phyloP scores from a whole-genome alignment of 495 filamentous ascomycete genomes.

The Cryomyces minteri region DNA sequence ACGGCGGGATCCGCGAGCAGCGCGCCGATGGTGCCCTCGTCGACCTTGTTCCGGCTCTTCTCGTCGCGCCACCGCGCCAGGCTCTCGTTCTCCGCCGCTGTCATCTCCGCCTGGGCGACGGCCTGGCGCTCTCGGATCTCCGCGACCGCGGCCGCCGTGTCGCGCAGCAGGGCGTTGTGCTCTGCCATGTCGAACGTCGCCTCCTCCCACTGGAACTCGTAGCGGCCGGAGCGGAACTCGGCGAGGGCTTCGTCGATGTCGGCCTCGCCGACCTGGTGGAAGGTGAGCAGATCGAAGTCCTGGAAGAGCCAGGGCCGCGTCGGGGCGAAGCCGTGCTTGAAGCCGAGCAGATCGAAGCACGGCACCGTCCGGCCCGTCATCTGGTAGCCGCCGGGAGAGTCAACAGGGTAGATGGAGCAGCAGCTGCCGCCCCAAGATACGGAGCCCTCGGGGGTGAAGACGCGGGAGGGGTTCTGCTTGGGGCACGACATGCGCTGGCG shows the following conservation, averaged over 20 bases:
- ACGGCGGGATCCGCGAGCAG: slow-evolving; percentile 27
- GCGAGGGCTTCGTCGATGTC: slow-evolving; percentile 16
- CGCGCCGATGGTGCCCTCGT: slow-evolving; percentile 23
- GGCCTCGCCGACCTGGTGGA: slow-evolving; percentile 30
- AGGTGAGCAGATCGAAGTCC: slow-evolving; percentile 38
- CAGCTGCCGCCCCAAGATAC: slow-evolving; percentile 35
- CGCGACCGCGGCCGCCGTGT: slow-evolving; percentile 25
- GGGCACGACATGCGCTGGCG: slow-evolving; percentile 31
- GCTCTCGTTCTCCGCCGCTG: slow-evolving; percentile 23
- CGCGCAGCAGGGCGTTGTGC: slow-evolving; percentile 27
- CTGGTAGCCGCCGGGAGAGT: slow-evolving; percentile 40
- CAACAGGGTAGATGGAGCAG: slow-evolving; percentile 37
- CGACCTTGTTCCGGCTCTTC: slow-evolving; percentile 25
- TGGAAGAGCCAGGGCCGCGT: slow-evolving; percentile 35
- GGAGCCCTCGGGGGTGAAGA: slow-evolving; percentile 36
- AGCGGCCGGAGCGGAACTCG: slow-evolving; percentile 20
- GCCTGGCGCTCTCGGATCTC: slow-evolving; percentile 23
- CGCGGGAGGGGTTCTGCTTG: slow-evolving; percentile 40
- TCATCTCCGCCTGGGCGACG: slow-evolving; percentile 28
- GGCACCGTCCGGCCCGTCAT: slow-evolving; percentile 36
- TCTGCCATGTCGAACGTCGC: slow-evolving; percentile 33
- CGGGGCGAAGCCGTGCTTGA: slow-evolving; percentile 25
- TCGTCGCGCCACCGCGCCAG: slow-evolving; percentile 28
- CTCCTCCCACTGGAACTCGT: slow-evolving; percentile 29
- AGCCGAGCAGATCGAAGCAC: slow-evolving; percentile 33